Base-by-base conservation (phyloP, 1,139 yeast genomes). In the Yamadazyma atmosphaerica region DNA sequence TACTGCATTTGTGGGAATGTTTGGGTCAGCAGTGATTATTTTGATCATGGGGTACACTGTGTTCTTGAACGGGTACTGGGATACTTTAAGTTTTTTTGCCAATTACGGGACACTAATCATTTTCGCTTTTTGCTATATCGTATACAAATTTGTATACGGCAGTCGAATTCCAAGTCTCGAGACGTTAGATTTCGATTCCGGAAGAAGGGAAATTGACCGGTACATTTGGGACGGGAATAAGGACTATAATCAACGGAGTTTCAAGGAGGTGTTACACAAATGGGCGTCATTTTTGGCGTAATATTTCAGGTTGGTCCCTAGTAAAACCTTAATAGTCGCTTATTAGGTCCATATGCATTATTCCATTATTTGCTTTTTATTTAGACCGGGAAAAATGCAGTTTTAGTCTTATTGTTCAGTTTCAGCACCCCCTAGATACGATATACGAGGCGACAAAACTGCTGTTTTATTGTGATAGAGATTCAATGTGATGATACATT, bases 151-250 rank as follows among this genome's bases (percentile, higher is more conserved):
- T 4, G 51, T 77, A 13, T 72, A 76, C 46, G 76, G 84, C 11
- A 76, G 87, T 1, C 69, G 78, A 35, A 60, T 77, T 11, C 80
- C 75, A 17, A 75, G 86, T 39, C 62, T 86, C 36, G 86, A 81
- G 44, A 79, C 82, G 18, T 59, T 87, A 41, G 95, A 87, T 56
- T 70, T 84, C 47, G 95, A 85, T 54, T 74, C 86, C 0, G 95
- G 94, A 2, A 71, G 95, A 51, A 74, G 89, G 36, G 94, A 85
- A 52, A 76, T 79, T 61, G 88, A 82, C 54, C 60, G 83, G 35
- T 77, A 75, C 45, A 77, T 81, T 29, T 81, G 87, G 87, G 85
- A 81, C 49, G 86, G 83, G 35, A 84, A 81, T 16, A 58, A 65
- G 42, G 74, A 69, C 35, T 70, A 68, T 44, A 68, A 70, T 43